Percentiles rank a stretch among this genome's conserved stretches.
phyloP scores from a whole-genome alignment of 257 asterid genomes.

The Forsythia suspensa region DNA sequence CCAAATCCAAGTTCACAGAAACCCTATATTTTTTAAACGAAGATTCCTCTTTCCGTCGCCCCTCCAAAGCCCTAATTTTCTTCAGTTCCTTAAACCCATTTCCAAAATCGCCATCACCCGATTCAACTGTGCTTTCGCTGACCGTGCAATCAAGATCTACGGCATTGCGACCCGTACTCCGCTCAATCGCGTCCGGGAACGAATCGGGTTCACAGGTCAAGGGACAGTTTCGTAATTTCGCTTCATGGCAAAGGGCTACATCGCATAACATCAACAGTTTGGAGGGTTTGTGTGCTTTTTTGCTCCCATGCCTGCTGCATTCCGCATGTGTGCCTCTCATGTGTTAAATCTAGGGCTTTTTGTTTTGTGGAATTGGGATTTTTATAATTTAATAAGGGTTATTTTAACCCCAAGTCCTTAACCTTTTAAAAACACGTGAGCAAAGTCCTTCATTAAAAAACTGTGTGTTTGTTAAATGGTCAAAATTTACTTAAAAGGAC shows the following conservation, averaged over 20 bases:
- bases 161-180: no score
- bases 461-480: no score
- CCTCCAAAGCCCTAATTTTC: constrained; percentile 24
- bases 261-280: neutral
- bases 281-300: neutral
- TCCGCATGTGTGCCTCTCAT: neutral
- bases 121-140: neutral
- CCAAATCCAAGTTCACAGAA: neutral
- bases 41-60: constrained; percentile 2
- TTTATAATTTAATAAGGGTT: no score
- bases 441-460: no score
- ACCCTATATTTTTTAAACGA: constrained; percentile 17
- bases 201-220: neutral
- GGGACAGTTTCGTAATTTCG: neutral
- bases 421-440: no score
- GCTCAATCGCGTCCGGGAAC: neutral
- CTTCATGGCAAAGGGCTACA: neutral
- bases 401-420: no score
- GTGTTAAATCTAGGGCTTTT: neutral
- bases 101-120: neutral
- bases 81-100: neutral
- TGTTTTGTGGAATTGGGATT: neutral
- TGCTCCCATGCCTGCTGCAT: neutral
- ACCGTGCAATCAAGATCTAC: neutral
- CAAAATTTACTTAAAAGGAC: no score